A percentile compares a stretch with the other conserved stretches of the same genome.
phyloP scores from a whole-genome alignment of 805 yeast species.

The Myxozyma melibiosi region DNA sequence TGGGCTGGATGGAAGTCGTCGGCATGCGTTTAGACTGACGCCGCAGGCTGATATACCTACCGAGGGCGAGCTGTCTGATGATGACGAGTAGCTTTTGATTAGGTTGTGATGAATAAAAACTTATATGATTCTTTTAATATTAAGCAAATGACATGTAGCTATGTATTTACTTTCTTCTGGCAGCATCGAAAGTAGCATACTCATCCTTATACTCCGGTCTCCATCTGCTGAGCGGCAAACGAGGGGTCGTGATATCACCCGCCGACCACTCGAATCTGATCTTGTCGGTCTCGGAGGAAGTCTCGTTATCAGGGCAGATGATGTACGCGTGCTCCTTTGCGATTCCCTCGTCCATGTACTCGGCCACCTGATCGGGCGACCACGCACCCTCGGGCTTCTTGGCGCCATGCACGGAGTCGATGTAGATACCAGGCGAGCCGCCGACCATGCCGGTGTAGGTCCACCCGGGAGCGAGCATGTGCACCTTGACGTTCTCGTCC shows the following conservation, averaged over 20 bases:
- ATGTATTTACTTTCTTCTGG: constrained; percentile 8
- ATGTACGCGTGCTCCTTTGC: constrained; percentile 34
- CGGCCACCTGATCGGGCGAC: constrained; percentile 39
- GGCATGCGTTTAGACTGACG: constrained; percentile 77
- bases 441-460: constrained; percentile 36
- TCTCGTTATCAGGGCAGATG: constrained; percentile 39
- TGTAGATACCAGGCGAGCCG: constrained; percentile 28
- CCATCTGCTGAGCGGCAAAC: constrained; percentile 39
- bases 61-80: constrained; percentile 11
- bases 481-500: constrained; percentile 33
- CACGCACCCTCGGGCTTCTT: constrained; percentile 39
- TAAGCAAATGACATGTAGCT: no score
- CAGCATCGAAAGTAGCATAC: constrained; percentile 25
- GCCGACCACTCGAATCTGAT: constrained; percentile 36
- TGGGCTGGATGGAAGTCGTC: constrained; percentile 49
- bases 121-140: no score
- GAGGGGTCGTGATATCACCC: constrained; percentile 31
- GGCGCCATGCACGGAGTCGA: constrained; percentile 6
- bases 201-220: constrained; percentile 32
- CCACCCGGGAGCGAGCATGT: constrained; percentile 39
- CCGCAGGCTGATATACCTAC: constrained; percentile 73
- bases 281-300: constrained; percentile 33
- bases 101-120: background rate
- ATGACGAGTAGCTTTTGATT: background rate
- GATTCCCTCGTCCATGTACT: constrained; percentile 33